A percentile compares a stretch with the other conserved stretches of the same genome.
Evolutionary conservation across 2,329 filamentous ascomycete genomes (phyloP).

Genomic region (Drechslerella stenobrocha): DNA sequence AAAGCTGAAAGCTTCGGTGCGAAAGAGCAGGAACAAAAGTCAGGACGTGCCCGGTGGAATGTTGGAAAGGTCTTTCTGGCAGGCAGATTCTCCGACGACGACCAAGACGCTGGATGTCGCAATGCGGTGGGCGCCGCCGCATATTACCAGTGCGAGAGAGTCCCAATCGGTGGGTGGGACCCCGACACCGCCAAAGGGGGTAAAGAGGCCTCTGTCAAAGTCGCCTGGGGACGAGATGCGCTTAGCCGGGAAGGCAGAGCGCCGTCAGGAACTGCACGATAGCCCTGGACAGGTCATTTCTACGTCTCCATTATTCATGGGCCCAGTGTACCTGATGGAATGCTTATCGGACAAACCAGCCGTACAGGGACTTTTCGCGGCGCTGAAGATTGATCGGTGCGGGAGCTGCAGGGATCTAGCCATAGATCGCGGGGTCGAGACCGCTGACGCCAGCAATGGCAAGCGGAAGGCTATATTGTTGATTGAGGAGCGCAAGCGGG

Average conservation of each 20-base stretch:
- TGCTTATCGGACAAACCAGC: conserved; percentile 26
- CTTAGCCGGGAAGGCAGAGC: conserved; percentile 8
- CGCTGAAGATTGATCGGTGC: conserved; percentile 10
- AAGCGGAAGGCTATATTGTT: conserved; percentile 29
- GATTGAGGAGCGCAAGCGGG: conserved; percentile 30
- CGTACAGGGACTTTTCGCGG: conserved; percentile 24
- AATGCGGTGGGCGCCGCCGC: conserved; percentile 10
- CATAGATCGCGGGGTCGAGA: neutral
- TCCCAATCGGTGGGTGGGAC: conserved; percentile 3
- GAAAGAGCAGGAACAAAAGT: neutral
- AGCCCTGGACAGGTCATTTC: conserved; percentile 11
- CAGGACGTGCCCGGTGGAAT: conserved; percentile 17
- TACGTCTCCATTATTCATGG: conserved; percentile 21
- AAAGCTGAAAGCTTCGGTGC: conserved; percentile 56
- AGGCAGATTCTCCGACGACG: conserved; percentile 37
- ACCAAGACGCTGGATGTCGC: conserved; percentile 7
- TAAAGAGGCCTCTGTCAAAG: conserved; percentile 34
- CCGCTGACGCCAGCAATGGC: conserved; percentile 1
- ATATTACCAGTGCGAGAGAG: neutral
- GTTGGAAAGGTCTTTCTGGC: conserved; percentile 30
- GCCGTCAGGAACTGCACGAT: neutral
- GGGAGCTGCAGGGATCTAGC: conserved; percentile 24
- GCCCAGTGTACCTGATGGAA: conserved; percentile 41
- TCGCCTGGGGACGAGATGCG: conserved; percentile 23
- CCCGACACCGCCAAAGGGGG: conserved; percentile 7